Evolutionary conservation across 1,284 basidiomycete genomes (phyloP).

Genomic region (Peniophora sp.): DNA sequence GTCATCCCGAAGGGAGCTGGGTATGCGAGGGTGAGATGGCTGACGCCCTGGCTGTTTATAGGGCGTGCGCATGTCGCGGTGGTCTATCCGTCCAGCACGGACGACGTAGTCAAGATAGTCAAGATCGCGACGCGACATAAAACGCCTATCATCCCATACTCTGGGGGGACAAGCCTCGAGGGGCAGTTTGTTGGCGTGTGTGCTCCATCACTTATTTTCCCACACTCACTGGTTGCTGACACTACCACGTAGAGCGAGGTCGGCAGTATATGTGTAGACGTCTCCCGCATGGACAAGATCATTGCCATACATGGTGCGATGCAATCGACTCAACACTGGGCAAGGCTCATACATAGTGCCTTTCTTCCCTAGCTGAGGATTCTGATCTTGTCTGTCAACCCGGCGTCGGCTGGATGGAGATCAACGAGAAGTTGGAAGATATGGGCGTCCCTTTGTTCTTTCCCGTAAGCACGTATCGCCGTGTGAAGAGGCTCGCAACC

Average conservation of each 20-base stretch:
- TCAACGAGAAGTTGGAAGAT: slow-evolving; percentile 63
- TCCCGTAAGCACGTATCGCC: slow-evolving; percentile 42
- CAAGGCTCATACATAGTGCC: neutral
- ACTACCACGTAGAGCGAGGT: slow-evolving; percentile 30
- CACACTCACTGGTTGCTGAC: neutral
- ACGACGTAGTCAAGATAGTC: slow-evolving; percentile 52
- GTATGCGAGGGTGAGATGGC: neutral
- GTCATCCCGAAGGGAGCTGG: no score
- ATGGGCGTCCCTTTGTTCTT: slow-evolving; percentile 75
- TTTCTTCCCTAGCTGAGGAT: slow-evolving; percentile 45
- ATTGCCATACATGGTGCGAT: slow-evolving; percentile 56
- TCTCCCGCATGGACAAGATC: slow-evolving; percentile 81
- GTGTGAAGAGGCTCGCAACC: neutral
- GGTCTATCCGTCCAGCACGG: slow-evolving; percentile 39
- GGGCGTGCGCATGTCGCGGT: slow-evolving; percentile 48
- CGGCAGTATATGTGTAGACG: slow-evolving; percentile 80
- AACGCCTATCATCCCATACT: slow-evolving; percentile 49
- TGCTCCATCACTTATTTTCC: slow-evolving; percentile 5
- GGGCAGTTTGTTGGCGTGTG: slow-evolving; percentile 55
- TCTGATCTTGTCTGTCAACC: slow-evolving; percentile 71
- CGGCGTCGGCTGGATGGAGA: slow-evolving; percentile 72
- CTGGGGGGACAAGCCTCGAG: slow-evolving; percentile 54
- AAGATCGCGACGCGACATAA: slow-evolving; percentile 49
- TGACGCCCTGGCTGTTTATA: neutral
- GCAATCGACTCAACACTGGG: neutral